These are phyloP conservation scores for Zea luxurians DNA, from an alignment of 176 grass and related monocot species.

Conservation along the genomic window DNA sequence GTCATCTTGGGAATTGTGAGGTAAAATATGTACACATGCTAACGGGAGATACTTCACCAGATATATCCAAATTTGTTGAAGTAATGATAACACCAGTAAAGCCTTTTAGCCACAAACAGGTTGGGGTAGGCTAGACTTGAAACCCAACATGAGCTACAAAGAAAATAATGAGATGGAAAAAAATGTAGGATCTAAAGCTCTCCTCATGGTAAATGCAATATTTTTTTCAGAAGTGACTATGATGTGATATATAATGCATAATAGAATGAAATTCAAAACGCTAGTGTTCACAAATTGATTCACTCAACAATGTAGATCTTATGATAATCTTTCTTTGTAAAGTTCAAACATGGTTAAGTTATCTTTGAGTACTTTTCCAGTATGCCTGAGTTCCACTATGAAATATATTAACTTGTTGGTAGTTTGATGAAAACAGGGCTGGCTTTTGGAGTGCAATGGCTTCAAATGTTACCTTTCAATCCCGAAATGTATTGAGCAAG, in stretches of 20 bases:
- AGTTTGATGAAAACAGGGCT: constrained; percentile 44
- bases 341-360: background rate
- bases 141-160: background rate
- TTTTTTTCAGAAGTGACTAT: background rate
- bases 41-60: background rate
- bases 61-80: background rate
- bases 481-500: constrained; percentile 90
- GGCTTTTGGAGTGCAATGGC: constrained; percentile 89
- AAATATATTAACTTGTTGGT: background rate
- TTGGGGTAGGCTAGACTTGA: background rate
- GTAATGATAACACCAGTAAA: background rate
- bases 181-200: background rate
- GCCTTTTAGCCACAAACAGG: background rate
- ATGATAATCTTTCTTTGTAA: background rate
- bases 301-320: background rate
- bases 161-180: background rate
- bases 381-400: background rate
- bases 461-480: constrained; percentile 90
- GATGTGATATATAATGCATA: background rate
- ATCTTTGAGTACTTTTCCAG: background rate
- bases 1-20: constrained; percentile 2
- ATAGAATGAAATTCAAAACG: background rate
- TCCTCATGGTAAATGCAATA: background rate
- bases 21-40: background rate
- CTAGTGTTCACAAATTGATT: background rate